Conservation (phyloP, 768 basidiomycete genomes). For the Kwoniella europaea region DNA sequence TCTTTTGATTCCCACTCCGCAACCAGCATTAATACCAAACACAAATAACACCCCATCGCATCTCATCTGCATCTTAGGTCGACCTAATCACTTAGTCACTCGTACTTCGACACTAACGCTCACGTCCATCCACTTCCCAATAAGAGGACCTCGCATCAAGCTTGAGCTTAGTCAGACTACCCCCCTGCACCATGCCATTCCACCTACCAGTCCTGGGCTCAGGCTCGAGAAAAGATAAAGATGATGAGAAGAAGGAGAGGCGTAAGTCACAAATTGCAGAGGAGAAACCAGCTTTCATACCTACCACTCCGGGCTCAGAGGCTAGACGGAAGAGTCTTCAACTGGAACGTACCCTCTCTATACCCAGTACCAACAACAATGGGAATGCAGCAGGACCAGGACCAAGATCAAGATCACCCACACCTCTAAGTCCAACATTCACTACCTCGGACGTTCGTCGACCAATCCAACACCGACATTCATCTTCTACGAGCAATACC, state of each 20-base stretch:
- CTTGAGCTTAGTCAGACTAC: too few species aligned
- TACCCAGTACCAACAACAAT: neutral
- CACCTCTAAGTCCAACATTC: neutral
- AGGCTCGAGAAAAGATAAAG: neutral
- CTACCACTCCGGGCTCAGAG: neutral
- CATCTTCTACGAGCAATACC: constrained; percentile 7
- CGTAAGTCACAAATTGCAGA: constrained; percentile 6
- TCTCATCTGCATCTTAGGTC: too few species aligned
- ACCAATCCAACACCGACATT: neutral
- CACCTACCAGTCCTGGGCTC: constrained; percentile 31
- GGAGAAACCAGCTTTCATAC: constrained; percentile 17
- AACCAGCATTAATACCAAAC: neutral
- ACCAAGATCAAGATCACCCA: neutral
- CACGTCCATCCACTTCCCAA: too few species aligned
- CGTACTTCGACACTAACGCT: too few species aligned
- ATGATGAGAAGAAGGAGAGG: constrained; percentile 14
- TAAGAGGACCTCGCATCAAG: too few species aligned
- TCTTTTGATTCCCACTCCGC: neutral
- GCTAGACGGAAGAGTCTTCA: neutral
- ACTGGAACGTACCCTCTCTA: constrained; percentile 3
- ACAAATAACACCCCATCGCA: neutral
- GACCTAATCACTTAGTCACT: too few species aligned
- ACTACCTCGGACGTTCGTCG: neutral
- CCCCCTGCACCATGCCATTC: constrained; percentile 26
- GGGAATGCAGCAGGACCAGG: neutral